phyloP scores from a whole-genome alignment of 2,329 filamentous ascomycete species.

The Fusarium kyushuense region DNA sequence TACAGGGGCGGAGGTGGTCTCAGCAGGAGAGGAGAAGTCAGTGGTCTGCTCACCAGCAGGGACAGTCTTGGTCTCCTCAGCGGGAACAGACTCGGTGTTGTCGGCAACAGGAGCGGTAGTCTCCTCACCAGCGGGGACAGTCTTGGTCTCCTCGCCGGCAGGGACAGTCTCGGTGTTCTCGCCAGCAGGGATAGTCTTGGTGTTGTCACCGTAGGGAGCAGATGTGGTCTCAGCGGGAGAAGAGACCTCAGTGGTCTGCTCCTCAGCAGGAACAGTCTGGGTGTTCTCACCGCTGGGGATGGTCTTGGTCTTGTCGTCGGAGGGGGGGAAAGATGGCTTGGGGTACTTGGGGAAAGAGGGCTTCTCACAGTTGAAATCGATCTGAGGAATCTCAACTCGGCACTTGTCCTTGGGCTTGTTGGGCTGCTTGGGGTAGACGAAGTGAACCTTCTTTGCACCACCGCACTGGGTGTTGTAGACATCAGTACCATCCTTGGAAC shows the following conservation, averaged over 20 bases:
- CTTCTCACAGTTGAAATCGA: conserved; percentile 78
- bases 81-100: neutral
- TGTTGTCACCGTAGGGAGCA: conserved; percentile 41
- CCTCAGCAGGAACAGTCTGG: conserved; percentile 26
- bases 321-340: conserved; percentile 16
- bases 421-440: conserved; percentile 71
- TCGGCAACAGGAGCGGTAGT: conserved; percentile 13
- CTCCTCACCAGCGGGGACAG: conserved; percentile 29
- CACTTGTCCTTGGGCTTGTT: conserved; percentile 69
- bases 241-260: conserved; percentile 21
- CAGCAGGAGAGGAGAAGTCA: conserved; percentile 9
- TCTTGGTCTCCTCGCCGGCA: conserved; percentile 51
- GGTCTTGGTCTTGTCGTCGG: conserved; percentile 27
- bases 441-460: conserved; percentile 84
- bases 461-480: conserved; percentile 91
- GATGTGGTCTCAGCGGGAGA: conserved; percentile 30
- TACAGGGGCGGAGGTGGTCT: conserved; percentile 24
- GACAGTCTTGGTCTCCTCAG: conserved; percentile 48
- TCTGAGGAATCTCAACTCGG: conserved; percentile 77
- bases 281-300: conserved; percentile 28
- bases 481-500: conserved; percentile 74
- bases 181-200: conserved; percentile 57
- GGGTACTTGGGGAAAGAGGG: conserved; percentile 35
- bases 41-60: conserved; percentile 25
- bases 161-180: conserved; percentile 56